Evolutionary conservation across 371 early-diverging fungal genomes (phyloP).

Genomic region (Zopfochytrium polystomum): DNA sequence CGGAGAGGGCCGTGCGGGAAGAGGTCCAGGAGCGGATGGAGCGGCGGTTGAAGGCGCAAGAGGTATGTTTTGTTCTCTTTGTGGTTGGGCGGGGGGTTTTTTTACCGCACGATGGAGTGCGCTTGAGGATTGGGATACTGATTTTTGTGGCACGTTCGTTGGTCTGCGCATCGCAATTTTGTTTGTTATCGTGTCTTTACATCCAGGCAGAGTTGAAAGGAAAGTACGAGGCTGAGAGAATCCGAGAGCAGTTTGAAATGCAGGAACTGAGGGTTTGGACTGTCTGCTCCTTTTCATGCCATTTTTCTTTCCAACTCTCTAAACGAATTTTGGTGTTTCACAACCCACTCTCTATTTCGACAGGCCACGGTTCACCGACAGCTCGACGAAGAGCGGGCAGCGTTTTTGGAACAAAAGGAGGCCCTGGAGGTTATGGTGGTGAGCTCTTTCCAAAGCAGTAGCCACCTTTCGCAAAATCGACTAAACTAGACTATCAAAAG

Average conservation of each 20-base stretch:
- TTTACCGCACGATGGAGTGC: too few species aligned
- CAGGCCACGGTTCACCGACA: conserved; percentile 35
- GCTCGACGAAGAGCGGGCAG: conserved; percentile 35
- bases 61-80: conserved; percentile 24
- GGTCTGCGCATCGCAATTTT: neutral
- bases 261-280: conserved; percentile 41
- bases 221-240: conserved; percentile 29
- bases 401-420: conserved; percentile 35
- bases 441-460: neutral
- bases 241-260: conserved; percentile 38
- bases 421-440: too few species aligned
- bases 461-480: neutral
- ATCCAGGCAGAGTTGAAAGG: conserved; percentile 28
- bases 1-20: conserved; percentile 27
- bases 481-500: conserved; percentile 10
- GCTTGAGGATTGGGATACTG: neutral
- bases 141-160: too few species aligned
- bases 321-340: too few species aligned
- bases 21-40: conserved; percentile 37
- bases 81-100: too few species aligned
- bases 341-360: too few species aligned
- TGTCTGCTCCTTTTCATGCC: too few species aligned
- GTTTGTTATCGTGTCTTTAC: conserved; percentile 1
- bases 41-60: conserved; percentile 25
- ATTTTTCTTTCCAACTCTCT: too few species aligned